Base-by-base conservation (phyloP, 2,329 filamentous ascomycete genomes). In the Talaromyces sp. region DNA sequence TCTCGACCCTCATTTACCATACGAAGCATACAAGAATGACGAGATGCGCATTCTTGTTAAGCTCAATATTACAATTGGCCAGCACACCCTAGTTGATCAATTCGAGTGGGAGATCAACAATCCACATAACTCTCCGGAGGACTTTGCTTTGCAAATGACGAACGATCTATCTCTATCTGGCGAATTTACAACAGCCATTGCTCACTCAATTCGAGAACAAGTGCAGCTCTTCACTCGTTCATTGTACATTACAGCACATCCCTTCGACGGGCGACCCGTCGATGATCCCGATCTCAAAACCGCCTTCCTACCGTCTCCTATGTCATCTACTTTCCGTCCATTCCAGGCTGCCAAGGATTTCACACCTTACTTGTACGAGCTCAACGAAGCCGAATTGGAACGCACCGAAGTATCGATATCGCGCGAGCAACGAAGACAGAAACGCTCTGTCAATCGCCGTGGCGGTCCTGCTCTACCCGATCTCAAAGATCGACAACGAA, bases 31-130 rank as follows among this genome's bases (percentile, higher is more conserved):
- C 82, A 98, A 98, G 79, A 97, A 99, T 74, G 95, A 99, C 75
- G 95, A 99, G 81, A 97, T 99, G 94, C 90, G 95, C 60, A 91
- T 99, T 70, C 82, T 96, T 50, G 88, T 99, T 78, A 98, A 97
- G 78, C 84, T 99, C 60, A 97, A 98, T 78, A 97, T 99, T 73
- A 98, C 95, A 7, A 97, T 99, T 73, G 95, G 94, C 47, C 90
- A 92, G 68, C 92, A 96, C 74, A 98, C 93, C 0, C 83, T 99
- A 31, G 90, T 97, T 41, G 95, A 99, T 73, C 95, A 98, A 75
- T 98, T 99, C 67, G 95, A 99, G 78, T 99, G 95, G 95, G 95
- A 99, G 72, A 93, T 98, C 75, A 98, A 98, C 78, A 96, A 97
- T 75, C 90, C 93, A 0, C 82, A 90, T 63, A 99, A 99, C 76